These are phyloP conservation scores for Rhypophila decipiens DNA, from an alignment of 495 filamentous ascomycete species.

Conservation along the genomic window DNA sequence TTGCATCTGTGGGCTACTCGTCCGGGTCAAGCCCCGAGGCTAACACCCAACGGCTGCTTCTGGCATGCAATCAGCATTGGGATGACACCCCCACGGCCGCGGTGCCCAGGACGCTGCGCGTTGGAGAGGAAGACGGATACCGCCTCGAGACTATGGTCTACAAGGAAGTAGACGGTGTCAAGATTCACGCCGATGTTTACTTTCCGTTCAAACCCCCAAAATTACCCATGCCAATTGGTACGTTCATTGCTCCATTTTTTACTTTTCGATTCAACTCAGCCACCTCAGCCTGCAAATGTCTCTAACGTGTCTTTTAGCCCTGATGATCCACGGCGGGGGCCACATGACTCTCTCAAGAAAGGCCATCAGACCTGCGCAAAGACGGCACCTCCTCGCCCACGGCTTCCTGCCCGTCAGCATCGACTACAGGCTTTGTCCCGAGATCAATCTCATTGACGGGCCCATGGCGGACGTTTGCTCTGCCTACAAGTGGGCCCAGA, in stretches of 20 bases:
- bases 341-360: slow-evolving; percentile 42
- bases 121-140: too few species aligned
- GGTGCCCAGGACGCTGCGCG: too few species aligned
- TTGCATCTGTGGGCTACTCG: slow-evolving; percentile 41
- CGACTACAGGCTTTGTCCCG: slow-evolving; percentile 52
- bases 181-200: slow-evolving; percentile 39
- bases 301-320: too few species aligned
- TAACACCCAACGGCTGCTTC: too few species aligned
- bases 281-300: background rate
- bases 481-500: slow-evolving; percentile 17
- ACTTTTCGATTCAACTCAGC: too few species aligned
- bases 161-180: slow-evolving; percentile 15
- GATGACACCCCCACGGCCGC: too few species aligned
- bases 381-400: slow-evolving; percentile 23
- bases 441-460: slow-evolving; percentile 39
- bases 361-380: slow-evolving; percentile 41
- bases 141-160: slow-evolving; percentile 35
- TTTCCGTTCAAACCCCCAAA: slow-evolving; percentile 25
- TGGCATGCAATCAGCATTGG: too few species aligned
- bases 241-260: too few species aligned
- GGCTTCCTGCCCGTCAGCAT: slow-evolving; percentile 44
- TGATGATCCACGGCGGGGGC: slow-evolving; percentile 54
- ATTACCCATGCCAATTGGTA: background rate
- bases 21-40: too few species aligned
- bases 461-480: slow-evolving; percentile 47